Percentiles rank a stretch among this genome's conserved stretches.
phyloP scores from a whole-genome alignment of 1,284 basidiomycete species.

The Ceratobasidium sp. region DNA sequence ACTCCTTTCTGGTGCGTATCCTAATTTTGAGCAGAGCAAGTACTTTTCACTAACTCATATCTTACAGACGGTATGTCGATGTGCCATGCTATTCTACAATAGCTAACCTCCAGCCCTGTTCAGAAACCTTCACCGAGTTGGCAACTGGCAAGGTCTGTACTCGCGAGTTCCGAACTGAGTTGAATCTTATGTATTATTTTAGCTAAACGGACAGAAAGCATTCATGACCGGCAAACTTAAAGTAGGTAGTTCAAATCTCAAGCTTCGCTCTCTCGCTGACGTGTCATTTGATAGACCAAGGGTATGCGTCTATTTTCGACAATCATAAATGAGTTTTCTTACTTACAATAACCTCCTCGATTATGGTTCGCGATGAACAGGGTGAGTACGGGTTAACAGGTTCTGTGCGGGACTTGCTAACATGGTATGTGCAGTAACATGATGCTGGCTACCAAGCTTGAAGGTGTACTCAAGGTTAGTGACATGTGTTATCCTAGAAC shows the following conservation, averaged over 20 bases:
- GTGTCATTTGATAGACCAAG: slow-evolving; percentile 63
- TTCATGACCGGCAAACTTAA: slow-evolving; percentile 91
- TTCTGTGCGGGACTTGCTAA: not conserved
- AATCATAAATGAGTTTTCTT: not conserved
- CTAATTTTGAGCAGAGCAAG: slow-evolving; percentile 31
- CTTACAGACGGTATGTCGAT: slow-evolving; percentile 17
- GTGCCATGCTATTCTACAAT: not conserved
- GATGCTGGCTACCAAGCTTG: slow-evolving; percentile 90
- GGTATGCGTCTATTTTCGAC: slow-evolving; percentile 54
- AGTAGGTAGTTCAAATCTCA: slow-evolving; percentile 50
- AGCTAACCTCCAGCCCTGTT: not conserved
- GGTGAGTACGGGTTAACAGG: not conserved
- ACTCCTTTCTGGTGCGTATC: slow-evolving; percentile 63
- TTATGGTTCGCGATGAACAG: not conserved
- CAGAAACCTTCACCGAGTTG: slow-evolving; percentile 69
- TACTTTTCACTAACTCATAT: not conserved
- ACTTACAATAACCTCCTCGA: not conserved
- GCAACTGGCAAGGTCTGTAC: slow-evolving; percentile 70
- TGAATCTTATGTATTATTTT: slow-evolving; percentile 8
- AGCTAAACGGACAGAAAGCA: slow-evolving; percentile 88
- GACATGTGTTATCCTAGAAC: not conserved
- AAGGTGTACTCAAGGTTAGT: slow-evolving; percentile 78
- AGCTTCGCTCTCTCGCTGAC: not conserved
- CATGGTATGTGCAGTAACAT: slow-evolving; percentile 63
- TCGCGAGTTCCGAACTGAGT: not conserved